Evolutionary conservation across 352 stramenopile genomes (phyloP), one percentile per base, ranked within the genome.

Genomic region (Elongisporangium anandrum): DNA sequence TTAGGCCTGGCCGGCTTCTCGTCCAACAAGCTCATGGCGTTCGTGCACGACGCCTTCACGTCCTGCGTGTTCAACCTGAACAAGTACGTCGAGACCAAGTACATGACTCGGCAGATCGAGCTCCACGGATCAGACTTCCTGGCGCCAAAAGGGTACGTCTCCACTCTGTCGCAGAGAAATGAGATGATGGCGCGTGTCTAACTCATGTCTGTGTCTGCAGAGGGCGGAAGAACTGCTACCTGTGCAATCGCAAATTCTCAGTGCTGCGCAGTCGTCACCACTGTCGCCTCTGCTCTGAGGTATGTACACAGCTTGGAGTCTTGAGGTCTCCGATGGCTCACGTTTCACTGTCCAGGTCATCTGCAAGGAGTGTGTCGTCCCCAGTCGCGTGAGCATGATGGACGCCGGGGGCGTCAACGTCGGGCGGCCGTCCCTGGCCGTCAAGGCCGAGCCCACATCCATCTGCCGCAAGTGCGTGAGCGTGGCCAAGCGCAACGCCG

Each of bases 241-340:
- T 93, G 57, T 93, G 84, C 72, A 78, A 68, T 57, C 88, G 85
- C 29, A 87, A 85, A 51, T 93, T 93, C 54, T 88, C 77, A 38
- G 56, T 94, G 12, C 63, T 90, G 47, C 69, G 80, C 0, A 69
- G 79, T 22, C 79, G 81, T 3, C 76, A 78, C 48, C 62, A 85
- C 56, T 94, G 85, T 56, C 69, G 75, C n/a, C 69, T 82, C 24
- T 94, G 85, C 54, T 75, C 73, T 29, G 75, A 90, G 59, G 70
- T 87, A 26, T 24, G 64, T 59, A 57, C 20, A 20, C 19, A 26
- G 22, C 55, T 50, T 0, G 50, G 23, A 53, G 51, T 48, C 47
- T 53, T 49, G 47, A 53, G 47, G n/a, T 54, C 24, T 34, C 24
- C 3, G 24, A 8, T 54, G 9, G 17, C 13, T 54, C 8, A 6